A percentile compares a stretch with the other conserved stretches of the same genome.
These are phyloP conservation scores for Coniochaeta sp. DNA, from an alignment of 2,329 filamentous ascomycete species.

Conservation along the genomic window DNA sequence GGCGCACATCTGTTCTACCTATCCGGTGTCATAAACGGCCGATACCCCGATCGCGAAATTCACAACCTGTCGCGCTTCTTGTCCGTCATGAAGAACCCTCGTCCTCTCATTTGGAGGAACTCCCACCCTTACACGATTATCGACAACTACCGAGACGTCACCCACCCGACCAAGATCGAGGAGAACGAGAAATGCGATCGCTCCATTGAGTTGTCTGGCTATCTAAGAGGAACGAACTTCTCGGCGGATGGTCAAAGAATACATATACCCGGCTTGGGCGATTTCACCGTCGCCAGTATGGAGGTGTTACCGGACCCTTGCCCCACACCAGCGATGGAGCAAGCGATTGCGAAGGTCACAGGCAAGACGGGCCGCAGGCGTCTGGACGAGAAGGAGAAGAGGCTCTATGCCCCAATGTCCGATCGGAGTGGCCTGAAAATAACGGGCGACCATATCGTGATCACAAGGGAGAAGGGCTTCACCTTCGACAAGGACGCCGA, in stretches of 20 bases:
- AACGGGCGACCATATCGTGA: conserved; percentile 96
- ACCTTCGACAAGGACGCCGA: conserved; percentile 67
- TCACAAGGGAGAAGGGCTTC: conserved; percentile 61
- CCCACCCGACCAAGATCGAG: conserved; percentile 86
- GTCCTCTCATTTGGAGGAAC: conserved; percentile 94
- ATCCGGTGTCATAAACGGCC: conserved; percentile 90
- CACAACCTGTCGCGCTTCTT: conserved; percentile 93
- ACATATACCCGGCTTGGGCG: conserved; percentile 87
- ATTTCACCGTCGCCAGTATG: conserved; percentile 75
- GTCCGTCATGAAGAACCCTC: conserved; percentile 97
- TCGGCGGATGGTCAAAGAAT: conserved; percentile 77
- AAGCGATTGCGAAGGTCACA: conserved; percentile 73
- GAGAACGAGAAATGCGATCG: conserved; percentile 84
- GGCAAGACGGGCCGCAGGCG: conserved; percentile 76
- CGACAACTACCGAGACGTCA: conserved; percentile 92
- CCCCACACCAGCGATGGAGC: conserved; percentile 85
- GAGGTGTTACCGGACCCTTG: conserved; percentile 91
- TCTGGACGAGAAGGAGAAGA: conserved; percentile 93
- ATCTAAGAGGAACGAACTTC: conserved; percentile 92
- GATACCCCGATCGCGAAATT: conserved; percentile 93
- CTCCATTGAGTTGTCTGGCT: conserved; percentile 85
- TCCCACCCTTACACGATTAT: conserved; percentile 90
- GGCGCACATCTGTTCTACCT: conserved; percentile 96
- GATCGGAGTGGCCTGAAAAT: conserved; percentile 94
- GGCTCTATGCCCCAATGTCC: conserved; percentile 95